Evolutionary conservation across 495 filamentous ascomycete genomes (phyloP).

Genomic region (Barbatosphaeria neglecta): DNA sequence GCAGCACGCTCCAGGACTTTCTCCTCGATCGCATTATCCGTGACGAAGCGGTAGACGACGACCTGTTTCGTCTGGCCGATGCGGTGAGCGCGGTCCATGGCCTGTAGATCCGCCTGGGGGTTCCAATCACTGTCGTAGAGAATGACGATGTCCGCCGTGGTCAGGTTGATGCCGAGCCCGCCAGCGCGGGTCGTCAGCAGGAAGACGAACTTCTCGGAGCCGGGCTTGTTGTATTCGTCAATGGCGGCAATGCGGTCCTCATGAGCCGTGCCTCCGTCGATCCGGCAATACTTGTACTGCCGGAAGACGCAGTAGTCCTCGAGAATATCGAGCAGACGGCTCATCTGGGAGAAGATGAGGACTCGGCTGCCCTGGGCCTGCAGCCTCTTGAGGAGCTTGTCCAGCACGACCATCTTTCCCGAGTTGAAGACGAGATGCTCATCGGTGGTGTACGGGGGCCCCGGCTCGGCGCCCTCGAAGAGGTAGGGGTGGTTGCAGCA

Average conservation of each 20-base stretch:
- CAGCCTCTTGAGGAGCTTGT: conserved; percentile 80
- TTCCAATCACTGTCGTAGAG: conserved; percentile 99
- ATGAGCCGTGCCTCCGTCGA: conserved; percentile 93
- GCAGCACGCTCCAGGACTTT: conserved; percentile 96
- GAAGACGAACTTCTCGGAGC: conserved; percentile 94
- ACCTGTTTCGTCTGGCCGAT: conserved; percentile 99
- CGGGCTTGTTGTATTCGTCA: conserved; percentile 94
- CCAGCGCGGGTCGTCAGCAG: conserved; percentile 94
- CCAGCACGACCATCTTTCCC: conserved; percentile 95
- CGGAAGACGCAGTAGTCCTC: conserved; percentile 98
- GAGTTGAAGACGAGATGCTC: conserved; percentile 90
- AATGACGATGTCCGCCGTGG: conserved; percentile 88
- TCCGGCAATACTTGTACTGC: conserved; percentile 90
- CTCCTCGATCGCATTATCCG: conserved; percentile 96
- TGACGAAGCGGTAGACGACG: conserved; percentile 89
- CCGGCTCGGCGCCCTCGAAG: conserved; percentile 95
- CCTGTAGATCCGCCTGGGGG: conserved; percentile 93
- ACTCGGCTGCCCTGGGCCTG: conserved; percentile 79
- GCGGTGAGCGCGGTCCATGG: conserved; percentile 96
- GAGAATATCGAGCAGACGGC: conserved; percentile 88
- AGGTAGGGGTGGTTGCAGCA: conserved; percentile 99
- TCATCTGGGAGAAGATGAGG: conserved; percentile 99
- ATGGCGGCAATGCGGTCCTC: conserved; percentile 97
- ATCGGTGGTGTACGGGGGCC: conserved; percentile 95
- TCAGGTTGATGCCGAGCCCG: conserved; percentile 97